A percentile compares a stretch with the other conserved stretches of the same genome.
Evolutionary conservation across 306 rosid genomes (phyloP).

Genomic region (Acacia confusa): DNA sequence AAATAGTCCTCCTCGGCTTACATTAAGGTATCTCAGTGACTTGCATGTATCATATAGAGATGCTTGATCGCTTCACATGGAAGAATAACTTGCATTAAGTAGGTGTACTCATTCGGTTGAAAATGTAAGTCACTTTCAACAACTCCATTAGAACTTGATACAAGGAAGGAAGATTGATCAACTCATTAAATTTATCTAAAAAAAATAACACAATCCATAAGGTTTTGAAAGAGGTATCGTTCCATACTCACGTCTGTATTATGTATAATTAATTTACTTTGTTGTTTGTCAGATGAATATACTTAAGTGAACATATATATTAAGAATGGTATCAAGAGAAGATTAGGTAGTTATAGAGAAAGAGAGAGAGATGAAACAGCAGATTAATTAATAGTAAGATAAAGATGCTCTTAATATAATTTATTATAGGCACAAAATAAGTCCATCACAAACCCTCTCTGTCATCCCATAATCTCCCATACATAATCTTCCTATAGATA

Average conservation of each 20-base stretch:
- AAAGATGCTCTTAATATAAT: slow-evolving; percentile 2
- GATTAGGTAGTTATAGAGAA: background rate
- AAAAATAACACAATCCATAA: too few relatives aligned
- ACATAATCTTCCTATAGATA: background rate
- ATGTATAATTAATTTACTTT: background rate
- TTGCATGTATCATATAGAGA: background rate
- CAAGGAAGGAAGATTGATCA: too few relatives aligned
- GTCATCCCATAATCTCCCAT: background rate
- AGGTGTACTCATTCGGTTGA: too few relatives aligned
- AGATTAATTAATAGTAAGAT: background rate
- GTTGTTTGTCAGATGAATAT: background rate
- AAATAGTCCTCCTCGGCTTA: background rate
- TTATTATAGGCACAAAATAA: slow-evolving; percentile 17
- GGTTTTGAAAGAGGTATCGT: background rate
- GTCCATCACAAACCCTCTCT: slow-evolving; percentile 1
- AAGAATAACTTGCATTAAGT: background rate
- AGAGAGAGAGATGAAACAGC: slow-evolving; percentile 3
- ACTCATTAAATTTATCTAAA: too few relatives aligned
- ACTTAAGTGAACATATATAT: background rate
- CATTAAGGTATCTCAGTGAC: background rate
- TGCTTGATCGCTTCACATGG: background rate
- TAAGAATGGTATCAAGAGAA: background rate
- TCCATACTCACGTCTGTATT: background rate
- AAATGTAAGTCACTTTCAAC: too few relatives aligned
- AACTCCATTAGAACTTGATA: too few relatives aligned